phyloP scores from a whole-genome alignment of 2,329 filamentous ascomycete species.

The Endothia cerciana region DNA sequence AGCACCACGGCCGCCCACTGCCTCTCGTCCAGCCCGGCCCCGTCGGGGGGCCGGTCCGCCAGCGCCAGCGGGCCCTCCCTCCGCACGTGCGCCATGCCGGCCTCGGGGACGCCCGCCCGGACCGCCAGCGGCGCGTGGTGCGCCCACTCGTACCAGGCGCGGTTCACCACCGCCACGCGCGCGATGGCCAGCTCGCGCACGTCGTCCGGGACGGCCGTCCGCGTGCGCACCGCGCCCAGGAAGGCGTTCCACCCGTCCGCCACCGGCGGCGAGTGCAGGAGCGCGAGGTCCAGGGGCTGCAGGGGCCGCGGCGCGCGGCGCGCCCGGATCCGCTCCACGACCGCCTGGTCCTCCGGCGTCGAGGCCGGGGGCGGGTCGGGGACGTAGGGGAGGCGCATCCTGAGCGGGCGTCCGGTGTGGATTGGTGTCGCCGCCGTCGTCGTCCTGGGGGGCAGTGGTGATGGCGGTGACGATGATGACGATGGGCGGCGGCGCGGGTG shows the following conservation, averaged over 20 bases:
- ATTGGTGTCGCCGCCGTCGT: too few relatives aligned
- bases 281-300: constrained; percentile 73
- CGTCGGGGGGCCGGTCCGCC: constrained; percentile 35
- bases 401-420: constrained; percentile 32
- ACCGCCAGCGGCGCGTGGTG: constrained; percentile 73
- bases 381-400: constrained; percentile 71
- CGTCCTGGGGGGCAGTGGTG: not conserved
- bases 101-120: constrained; percentile 59
- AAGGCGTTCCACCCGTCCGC: constrained; percentile 78
- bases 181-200: constrained; percentile 80
- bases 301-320: constrained; percentile 72
- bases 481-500: not conserved
- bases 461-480: not conserved
- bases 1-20: constrained; percentile 74
- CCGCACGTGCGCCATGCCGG: constrained; percentile 50
- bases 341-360: constrained; percentile 53
- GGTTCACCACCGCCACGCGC: constrained; percentile 78
- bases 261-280: constrained; percentile 74
- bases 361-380: constrained; percentile 53
- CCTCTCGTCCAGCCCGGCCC: constrained; percentile 46
- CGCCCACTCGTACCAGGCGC: constrained; percentile 84
- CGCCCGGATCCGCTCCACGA: constrained; percentile 66
- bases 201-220: constrained; percentile 53
- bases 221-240: constrained; percentile 64
- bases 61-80: constrained; percentile 35